Base-by-base conservation (phyloP, 306 rosid species). In the Rosa chinensis region DNA sequence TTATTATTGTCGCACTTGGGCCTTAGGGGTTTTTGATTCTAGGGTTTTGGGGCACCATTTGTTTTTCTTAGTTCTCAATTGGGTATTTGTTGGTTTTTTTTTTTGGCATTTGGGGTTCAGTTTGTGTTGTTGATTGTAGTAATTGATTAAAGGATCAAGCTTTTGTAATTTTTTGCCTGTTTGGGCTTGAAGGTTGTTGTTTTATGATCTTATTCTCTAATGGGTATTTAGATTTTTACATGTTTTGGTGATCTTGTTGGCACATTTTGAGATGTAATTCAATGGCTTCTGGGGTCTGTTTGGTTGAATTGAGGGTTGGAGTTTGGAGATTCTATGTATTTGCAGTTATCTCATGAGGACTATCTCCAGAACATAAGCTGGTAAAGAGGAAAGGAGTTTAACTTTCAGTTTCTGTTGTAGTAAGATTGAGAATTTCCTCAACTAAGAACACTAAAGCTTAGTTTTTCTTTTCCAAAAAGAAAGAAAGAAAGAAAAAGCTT, bases 21-120 rank as follows among this genome's bases (percentile, higher is more conserved):
- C 2, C 25, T 6, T 67, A 63, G 73, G 69, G 45, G 2, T 56
- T 72, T 49, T 39, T 25, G 47, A 35, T 72, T 40, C 16, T 80
- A 77, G 87, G 81, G 74, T 74, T 78, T 72, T 78, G 70, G 49
- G 28, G 5, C 13, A 5, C 52, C 52, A 2, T 40, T 68, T n/a
- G 6, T 37, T 58, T 59, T 8, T 16, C 23, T n/a, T 3, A 25
- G 35, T 47, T 17, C 14, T 28, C 43, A 37, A 17, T 28, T 61
- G 77, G 66, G 45, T 32, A 4, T 70, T 1, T 32, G 35, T 2
- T 32, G 3, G 1, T 25, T 25, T 0, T 4, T 4, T 1, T 37
- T 52, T 70, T 45, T 10, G 39, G 43, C 37, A 52, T 74, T 12
- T 11, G 18, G 58, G 75, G n/a, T 56, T 64, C 4, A 12, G 6